Base-by-base conservation (phyloP, 192 early-diverging fungal genomes). In the Phlyctochytrium arcticum region DNA sequence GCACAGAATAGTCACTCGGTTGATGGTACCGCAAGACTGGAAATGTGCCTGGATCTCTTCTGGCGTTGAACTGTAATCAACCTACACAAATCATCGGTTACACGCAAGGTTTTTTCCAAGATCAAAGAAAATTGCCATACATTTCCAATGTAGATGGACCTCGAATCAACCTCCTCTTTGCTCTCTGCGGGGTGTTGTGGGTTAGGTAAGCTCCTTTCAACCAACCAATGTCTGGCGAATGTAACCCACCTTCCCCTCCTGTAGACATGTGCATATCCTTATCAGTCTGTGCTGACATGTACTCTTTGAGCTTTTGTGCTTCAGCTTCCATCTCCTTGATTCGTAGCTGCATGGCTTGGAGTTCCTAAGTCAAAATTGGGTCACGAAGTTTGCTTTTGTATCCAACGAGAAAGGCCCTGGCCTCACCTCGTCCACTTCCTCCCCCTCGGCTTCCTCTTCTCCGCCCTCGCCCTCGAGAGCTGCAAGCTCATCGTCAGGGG, bases 11-110 rank as follows among this genome's bases (percentile, higher is more conserved):
- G 95, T 99, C 7, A 98, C 92, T 26, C 97, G 84, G 72, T 96
- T 99, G 72, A 99, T 96, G 19, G 88, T 88, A 19, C 97, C 95
- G 73, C 94, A 96, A 6, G 90, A 82, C 74, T 94, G 89, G 62
- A 99, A 99, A 67, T 95, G 93, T 32, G 85, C 87, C 71, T 97
- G 94, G 32, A 99, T 80, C 61, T 97, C 92, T 65, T 97, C 95
- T 17, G 96, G 94, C 53, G 93, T 94, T 26, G 92, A 79, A 37
- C 75, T 79, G 78, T 97, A 99, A 73, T 99, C 96, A 27, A 98
- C 85, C 82, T 87, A 47, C 15, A 39, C 33, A 46, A 26, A 27
- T 5, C 9, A 29, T 51, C n/a, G 9, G 24, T 12, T 8, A 51
- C 21, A 9, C 10, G 54, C 7, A 29, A 56, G 33, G 10, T 56